Evolutionary conservation across 2,329 filamentous ascomycete genomes (phyloP).

Genomic region (Pseudocercospora macadamiae): DNA sequence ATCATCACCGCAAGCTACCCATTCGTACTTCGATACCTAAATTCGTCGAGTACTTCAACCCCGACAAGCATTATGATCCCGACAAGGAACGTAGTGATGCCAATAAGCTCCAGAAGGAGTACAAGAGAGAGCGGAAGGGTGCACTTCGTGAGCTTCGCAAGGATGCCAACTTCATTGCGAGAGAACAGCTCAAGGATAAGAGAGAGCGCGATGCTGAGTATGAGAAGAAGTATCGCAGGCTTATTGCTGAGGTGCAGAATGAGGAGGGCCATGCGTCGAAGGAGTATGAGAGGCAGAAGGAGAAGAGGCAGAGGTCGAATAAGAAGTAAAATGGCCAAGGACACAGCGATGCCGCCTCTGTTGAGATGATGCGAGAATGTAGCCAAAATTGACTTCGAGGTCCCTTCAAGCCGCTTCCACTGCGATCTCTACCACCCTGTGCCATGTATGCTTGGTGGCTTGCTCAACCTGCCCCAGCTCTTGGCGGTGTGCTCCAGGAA

Average conservation of each 20-base stretch:
- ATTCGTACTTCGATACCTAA: conserved; percentile 90
- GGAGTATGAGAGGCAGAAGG: conserved; percentile 26
- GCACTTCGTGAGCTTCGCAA: conserved; percentile 92
- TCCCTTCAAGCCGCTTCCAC: too few relatives aligned
- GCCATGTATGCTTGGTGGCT: too few relatives aligned
- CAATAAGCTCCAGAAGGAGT: conserved; percentile 82
- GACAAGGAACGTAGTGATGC: conserved; percentile 86
- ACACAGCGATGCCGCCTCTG: background rate
- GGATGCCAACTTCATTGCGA: conserved; percentile 89
- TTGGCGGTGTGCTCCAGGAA: too few relatives aligned
- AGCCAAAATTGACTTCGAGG: too few relatives aligned
- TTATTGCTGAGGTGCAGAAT: conserved; percentile 87
- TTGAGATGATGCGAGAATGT: background rate
- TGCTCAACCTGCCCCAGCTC: too few relatives aligned
- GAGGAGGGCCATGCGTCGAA: conserved; percentile 25
- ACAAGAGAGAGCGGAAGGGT: conserved; percentile 94
- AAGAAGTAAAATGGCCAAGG: conserved; percentile 17
- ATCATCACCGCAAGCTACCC: conserved; percentile 83
- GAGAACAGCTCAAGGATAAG: conserved; percentile 88
- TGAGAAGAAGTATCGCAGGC: conserved; percentile 91
- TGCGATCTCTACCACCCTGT: too few relatives aligned
- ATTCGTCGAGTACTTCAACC: conserved; percentile 94
- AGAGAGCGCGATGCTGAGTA: conserved; percentile 91
- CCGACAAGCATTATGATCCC: conserved; percentile 94
- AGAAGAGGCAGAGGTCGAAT: conserved; percentile 24